Base-by-base conservation (phyloP, 2,329 filamentous ascomycete genomes). In the Fusarium circinatum region DNA sequence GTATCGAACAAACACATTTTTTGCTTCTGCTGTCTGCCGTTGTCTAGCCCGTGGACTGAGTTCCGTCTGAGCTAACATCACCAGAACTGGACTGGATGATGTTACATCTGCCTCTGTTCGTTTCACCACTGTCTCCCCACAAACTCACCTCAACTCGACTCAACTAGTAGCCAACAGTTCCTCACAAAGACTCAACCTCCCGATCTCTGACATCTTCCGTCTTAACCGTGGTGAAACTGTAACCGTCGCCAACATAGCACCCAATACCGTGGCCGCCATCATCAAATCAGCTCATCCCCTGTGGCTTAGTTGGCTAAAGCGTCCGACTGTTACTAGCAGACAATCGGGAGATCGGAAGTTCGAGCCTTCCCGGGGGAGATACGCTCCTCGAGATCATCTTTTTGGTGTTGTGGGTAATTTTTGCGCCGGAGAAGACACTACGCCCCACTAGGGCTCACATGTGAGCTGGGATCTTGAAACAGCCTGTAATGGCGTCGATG, bases 271-370 rank as follows among this genome's bases (percentile, higher is more conserved):
- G 30, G 41, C 36, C 41, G 45, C 60, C 39, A 65, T 65, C 65
- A 65, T 70, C 65, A 49, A 59, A 65, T 65, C 65, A 70, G 47
- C 67, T 70, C 32, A 64, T 75, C 73, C 73, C 73, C 69, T 75
- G 72, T 75, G 72, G 72, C 72, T 75, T 75, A 75, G 72, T 75
- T 75, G 72, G 72, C 69, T 73, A 75, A 75, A 75, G 72, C 72
- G 72, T 75, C 72, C 72, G 72, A 75, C 72, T 75, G 72, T 75
- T 75, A 75, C 63, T 75, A 38, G 52, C 60, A 66, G 74, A 75
- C 74, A 75, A 78, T 78, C 76, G 75, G 73, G 75, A 78, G 76
- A 78, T 78, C 76, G 75, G 73, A 76, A 78, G 76, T 78, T 78
- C 76, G 76, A 78, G 69, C 76, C 76, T 78, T 78, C 71, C 76